phyloP scores from a whole-genome alignment of 257 asterid genomes.

The Lavandula angustifolia region DNA sequence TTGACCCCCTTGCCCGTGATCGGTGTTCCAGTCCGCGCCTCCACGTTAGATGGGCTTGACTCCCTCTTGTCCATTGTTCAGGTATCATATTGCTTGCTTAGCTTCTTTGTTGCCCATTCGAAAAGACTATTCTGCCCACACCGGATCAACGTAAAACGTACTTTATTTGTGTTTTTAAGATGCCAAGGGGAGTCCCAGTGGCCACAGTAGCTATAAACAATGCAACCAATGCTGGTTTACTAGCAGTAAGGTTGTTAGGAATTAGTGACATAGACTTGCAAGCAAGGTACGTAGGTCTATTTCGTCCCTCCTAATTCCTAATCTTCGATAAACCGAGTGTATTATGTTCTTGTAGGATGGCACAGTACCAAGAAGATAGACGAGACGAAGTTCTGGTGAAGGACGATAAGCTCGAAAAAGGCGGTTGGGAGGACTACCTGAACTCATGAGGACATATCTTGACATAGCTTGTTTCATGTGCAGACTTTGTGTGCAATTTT shows the following conservation, averaged over 20 bases:
- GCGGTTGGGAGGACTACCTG: constrained; percentile 83
- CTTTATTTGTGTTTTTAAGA: constrained; percentile 43
- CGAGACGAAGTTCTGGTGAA: constrained; percentile 77
- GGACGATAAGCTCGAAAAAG: constrained; percentile 66
- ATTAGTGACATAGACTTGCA: constrained; percentile 69
- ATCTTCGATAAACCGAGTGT: background rate
- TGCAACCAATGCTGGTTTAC: constrained; percentile 92
- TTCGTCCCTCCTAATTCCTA: background rate
- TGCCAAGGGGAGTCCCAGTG: constrained; percentile 98
- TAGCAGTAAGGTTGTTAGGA: constrained; percentile 86
- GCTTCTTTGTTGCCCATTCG: background rate
- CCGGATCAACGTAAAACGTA: background rate
- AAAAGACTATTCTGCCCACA: background rate
- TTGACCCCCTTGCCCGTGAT: constrained; percentile 95
- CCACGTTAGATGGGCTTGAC: constrained; percentile 88
- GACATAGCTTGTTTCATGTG: background rate
- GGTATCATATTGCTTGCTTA: constrained; percentile 43
- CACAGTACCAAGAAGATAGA: constrained; percentile 82
- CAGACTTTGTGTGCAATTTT: too few relatives aligned
- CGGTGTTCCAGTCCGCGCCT: constrained; percentile 97
- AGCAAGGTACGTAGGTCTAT: constrained; percentile 60
- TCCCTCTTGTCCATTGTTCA: constrained; percentile 95
- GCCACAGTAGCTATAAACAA: constrained; percentile 93
- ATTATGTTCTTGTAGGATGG: constrained; percentile 51
- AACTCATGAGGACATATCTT: constrained; percentile 37